Conservation (phyloP, 2,329 filamentous ascomycete species). For the Talaromyces sp. region DNA sequence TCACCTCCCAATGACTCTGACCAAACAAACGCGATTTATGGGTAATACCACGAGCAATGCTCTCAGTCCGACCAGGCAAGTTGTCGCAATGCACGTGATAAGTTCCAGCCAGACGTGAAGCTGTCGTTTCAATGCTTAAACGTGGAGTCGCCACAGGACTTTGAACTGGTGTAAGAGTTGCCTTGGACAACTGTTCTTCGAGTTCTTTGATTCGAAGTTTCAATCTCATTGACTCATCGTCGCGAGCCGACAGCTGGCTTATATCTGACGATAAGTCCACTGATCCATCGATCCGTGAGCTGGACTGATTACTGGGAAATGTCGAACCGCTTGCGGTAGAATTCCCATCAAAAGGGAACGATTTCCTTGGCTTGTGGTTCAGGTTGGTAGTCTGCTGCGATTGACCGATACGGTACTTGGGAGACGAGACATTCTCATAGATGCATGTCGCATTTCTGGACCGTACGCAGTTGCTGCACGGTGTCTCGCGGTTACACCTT, state of each 20-base stretch:
- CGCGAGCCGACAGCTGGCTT: slow-evolving; percentile 22
- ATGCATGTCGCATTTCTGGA: slow-evolving; percentile 51
- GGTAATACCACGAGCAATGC: slow-evolving; percentile 20
- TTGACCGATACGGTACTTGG: not conserved
- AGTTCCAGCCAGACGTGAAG: slow-evolving; percentile 38
- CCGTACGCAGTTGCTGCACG: slow-evolving; percentile 57
- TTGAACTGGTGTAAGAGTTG: slow-evolving; percentile 17
- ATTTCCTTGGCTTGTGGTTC: not conserved
- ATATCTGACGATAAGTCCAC: slow-evolving; percentile 19
- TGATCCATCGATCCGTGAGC: slow-evolving; percentile 3
- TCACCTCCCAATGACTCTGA: slow-evolving; percentile 52
- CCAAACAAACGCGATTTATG: slow-evolving; percentile 53
- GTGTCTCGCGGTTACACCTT: slow-evolving; percentile 54
- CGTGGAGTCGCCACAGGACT: slow-evolving; percentile 19
- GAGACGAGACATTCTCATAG: slow-evolving; percentile 34
- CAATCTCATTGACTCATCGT: slow-evolving; percentile 37
- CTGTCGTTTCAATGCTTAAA: slow-evolving; percentile 34
- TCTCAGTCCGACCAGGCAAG: slow-evolving; percentile 26
- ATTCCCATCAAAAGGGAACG: not conserved
- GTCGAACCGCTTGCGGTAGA: slow-evolving; percentile 12
- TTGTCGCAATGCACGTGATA: slow-evolving; percentile 43
- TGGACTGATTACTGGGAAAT: slow-evolving; percentile 13
- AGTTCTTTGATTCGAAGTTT: slow-evolving; percentile 37
- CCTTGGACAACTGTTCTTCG: slow-evolving; percentile 39
- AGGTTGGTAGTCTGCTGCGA: not conserved